A percentile compares a stretch with the other conserved stretches of the same genome.
Evolutionary conservation across 805 yeast species (phyloP).

Genomic region (Torulaspora indica): DNA sequence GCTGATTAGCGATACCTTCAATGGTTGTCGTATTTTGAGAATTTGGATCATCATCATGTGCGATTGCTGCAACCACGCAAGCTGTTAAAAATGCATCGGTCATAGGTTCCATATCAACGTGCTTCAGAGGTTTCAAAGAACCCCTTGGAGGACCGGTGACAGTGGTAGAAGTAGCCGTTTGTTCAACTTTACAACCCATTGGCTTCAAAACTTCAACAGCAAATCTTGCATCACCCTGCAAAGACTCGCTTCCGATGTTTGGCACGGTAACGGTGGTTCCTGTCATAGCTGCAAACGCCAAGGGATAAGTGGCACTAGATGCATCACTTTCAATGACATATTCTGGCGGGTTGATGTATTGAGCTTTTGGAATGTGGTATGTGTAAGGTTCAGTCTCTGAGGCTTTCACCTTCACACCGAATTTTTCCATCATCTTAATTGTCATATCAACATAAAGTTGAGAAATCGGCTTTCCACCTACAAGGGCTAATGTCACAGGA

Average conservation of each 20-base stretch:
- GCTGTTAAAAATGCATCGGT: slow-evolving; percentile 98
- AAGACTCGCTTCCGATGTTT: slow-evolving; percentile 82
- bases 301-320: slow-evolving; percentile 94
- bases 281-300: slow-evolving; percentile 95
- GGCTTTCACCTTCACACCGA: slow-evolving; percentile 73
- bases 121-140: slow-evolving; percentile 58
- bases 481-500: slow-evolving; percentile 82
- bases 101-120: slow-evolving; percentile 98
- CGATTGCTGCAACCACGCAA: slow-evolving; percentile 93
- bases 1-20: slow-evolving; percentile 94
- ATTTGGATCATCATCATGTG: slow-evolving; percentile 46
- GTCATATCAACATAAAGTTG: slow-evolving; percentile 97
- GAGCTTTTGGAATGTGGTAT: slow-evolving; percentile 83
- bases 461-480: slow-evolving; percentile 96
- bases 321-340: slow-evolving; percentile 96
- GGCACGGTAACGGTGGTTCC: slow-evolving; percentile 92
- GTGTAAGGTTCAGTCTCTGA: slow-evolving; percentile 73
- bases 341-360: slow-evolving; percentile 72
- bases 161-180: slow-evolving; percentile 80
- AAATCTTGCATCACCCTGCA: slow-evolving; percentile 96
- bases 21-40: slow-evolving; percentile 59
- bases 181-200: slow-evolving; percentile 90
- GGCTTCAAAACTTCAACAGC: slow-evolving; percentile 89
- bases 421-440: slow-evolving; percentile 85
- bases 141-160: slow-evolving; percentile 85